Conservation (phyloP, 352 stramenopile species). For the Phytophthora megakarya region DNA sequence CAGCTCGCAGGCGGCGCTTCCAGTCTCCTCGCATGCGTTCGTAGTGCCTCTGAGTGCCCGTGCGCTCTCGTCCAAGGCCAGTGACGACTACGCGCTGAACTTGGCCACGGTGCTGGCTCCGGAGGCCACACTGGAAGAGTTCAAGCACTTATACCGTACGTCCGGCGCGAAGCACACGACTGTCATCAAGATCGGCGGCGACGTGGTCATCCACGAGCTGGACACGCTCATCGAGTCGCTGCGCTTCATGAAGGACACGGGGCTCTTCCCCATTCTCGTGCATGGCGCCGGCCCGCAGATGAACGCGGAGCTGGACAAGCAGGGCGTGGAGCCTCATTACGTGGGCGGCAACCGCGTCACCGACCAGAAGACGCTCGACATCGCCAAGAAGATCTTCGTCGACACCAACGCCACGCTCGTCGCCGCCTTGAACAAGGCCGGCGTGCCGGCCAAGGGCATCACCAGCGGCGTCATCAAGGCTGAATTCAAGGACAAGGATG, state of each 20-base stretch:
- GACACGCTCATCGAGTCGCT: constrained; percentile 85
- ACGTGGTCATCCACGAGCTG: constrained; percentile 89
- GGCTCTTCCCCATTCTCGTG: constrained; percentile 87
- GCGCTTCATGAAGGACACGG: constrained; percentile 82
- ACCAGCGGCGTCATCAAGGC: constrained; percentile 87
- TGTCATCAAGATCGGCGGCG: constrained; percentile 90
- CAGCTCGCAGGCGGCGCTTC: constrained; percentile 15
- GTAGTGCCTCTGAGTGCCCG: constrained; percentile 1
- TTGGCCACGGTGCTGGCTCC: constrained; percentile 62
- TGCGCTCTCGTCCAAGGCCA: constrained; percentile 28
- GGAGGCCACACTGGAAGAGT: constrained; percentile 67
- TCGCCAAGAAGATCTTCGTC: constrained; percentile 87
- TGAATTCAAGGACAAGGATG: constrained; percentile 77
- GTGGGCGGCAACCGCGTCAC: constrained; percentile 88
- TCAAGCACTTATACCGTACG: constrained; percentile 74
- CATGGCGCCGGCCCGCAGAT: constrained; percentile 90
- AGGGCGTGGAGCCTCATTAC: constrained; percentile 89
- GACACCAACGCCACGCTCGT: constrained; percentile 85
- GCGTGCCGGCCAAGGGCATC: constrained; percentile 75
- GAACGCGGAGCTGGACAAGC: constrained; percentile 82
- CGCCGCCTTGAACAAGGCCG: constrained; percentile 68
- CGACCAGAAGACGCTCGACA: constrained; percentile 84
- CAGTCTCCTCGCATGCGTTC: neutral
- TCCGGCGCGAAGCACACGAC: constrained; percentile 74
- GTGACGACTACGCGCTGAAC: constrained; percentile 50